Evolutionary conservation across 176 grass and related monocot species (phyloP).

Genomic region (Tillandsia fasciculata): DNA sequence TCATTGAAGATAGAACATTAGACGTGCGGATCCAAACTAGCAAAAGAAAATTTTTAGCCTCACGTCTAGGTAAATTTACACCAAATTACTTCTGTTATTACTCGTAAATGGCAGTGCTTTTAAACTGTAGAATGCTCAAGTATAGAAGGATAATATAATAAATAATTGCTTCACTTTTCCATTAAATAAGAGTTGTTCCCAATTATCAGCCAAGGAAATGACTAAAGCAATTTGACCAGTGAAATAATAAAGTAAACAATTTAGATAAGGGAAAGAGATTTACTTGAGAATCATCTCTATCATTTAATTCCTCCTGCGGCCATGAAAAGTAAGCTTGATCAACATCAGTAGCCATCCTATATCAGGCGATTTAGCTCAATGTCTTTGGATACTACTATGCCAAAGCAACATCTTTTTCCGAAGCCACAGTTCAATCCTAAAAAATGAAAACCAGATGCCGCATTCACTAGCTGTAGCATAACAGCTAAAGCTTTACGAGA

Average conservation of each 20-base stretch:
- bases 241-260: slow-evolving; percentile 8
- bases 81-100: neutral
- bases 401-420: slow-evolving; percentile 3
- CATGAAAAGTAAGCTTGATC: slow-evolving; percentile 75
- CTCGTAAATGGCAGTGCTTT: neutral
- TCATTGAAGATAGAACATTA: neutral
- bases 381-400: slow-evolving; percentile 7
- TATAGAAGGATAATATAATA: slow-evolving; percentile 16
- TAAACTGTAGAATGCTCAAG: neutral
- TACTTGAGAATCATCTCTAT: slow-evolving; percentile 60
- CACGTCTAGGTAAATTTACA: neutral
- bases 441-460: neutral
- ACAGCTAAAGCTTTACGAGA: neutral
- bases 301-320: slow-evolving; percentile 69
- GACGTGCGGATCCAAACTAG: neutral
- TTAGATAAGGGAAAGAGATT: slow-evolving; percentile 11
- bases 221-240: neutral
- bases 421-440: neutral
- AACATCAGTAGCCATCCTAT: slow-evolving; percentile 54
- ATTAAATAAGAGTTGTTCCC: neutral
- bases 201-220: neutral
- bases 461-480: neutral
- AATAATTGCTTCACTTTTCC: neutral
- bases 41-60: neutral
- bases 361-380: slow-evolving; percentile 1